phyloP scores from a whole-genome alignment of 1,284 basidiomycete species.

The Trichosporon faecale region DNA sequence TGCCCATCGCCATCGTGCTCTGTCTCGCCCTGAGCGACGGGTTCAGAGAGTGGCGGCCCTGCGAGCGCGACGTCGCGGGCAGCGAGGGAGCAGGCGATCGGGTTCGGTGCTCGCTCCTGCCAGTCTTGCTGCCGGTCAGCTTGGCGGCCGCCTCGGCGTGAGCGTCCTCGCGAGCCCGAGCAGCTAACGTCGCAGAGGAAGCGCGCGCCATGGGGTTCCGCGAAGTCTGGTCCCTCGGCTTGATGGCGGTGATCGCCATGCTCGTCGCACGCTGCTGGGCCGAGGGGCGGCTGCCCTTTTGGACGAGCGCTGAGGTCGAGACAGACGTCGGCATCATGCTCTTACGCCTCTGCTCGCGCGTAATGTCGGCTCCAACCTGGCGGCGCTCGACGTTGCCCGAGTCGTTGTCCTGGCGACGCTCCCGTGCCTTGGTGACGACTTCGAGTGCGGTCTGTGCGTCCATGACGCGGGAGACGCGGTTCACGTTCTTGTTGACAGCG shows the following conservation, averaged over 20 bases:
- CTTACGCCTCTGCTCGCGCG: conserved; percentile 19
- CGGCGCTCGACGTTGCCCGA: conserved; percentile 34
- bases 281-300: background rate
- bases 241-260: background rate
- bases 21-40: conserved; percentile 9
- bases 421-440: conserved; percentile 34
- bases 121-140: conserved; percentile 8
- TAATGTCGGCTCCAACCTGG: conserved; percentile 21
- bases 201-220: background rate
- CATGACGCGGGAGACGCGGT: conserved; percentile 32
- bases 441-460: conserved; percentile 28
- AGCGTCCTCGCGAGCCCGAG: conserved; percentile 5
- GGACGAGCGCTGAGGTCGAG: conserved; percentile 7
- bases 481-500: conserved; percentile 16
- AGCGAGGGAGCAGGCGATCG: conserved; percentile 19
- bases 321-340: conserved; percentile 14
- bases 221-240: background rate
- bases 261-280: conserved; percentile 12
- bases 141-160: background rate
- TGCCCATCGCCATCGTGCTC: conserved; percentile 1
- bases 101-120: conserved; percentile 8
- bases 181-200: background rate
- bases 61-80: conserved; percentile 15
- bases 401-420: conserved; percentile 32
- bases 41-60: conserved; percentile 16